Conservation (phyloP, 257 asterid genomes). For the Perilla frutescens region DNA sequence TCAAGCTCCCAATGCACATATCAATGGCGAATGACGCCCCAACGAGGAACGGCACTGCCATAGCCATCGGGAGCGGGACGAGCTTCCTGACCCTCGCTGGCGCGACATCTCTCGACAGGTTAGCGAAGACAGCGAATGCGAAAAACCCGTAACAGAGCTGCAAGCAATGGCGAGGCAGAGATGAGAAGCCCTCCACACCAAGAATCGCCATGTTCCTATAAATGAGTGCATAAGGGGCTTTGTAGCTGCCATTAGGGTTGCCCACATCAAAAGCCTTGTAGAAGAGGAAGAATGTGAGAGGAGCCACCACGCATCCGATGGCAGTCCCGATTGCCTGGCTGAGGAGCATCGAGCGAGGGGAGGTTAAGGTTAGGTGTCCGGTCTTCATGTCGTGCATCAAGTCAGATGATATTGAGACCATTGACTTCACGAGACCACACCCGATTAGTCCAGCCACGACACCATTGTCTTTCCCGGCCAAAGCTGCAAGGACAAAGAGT, state of each 20-base stretch:
- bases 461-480: constrained; percentile 59
- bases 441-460: constrained; percentile 79
- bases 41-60: constrained; percentile 84
- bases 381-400: constrained; percentile 81
- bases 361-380: constrained; percentile 73
- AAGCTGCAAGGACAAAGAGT: constrained; percentile 65
- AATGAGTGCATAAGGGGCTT: constrained; percentile 74
- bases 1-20: constrained; percentile 78
- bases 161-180: constrained; percentile 71
- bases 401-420: constrained; percentile 65
- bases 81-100: constrained; percentile 50
- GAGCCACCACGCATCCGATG: constrained; percentile 73
- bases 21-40: constrained; percentile 78
- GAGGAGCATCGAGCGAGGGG: constrained; percentile 73
- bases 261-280: constrained; percentile 71
- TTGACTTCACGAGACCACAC: constrained; percentile 73
- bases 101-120: constrained; percentile 51
- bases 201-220: constrained; percentile 82
- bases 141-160: constrained; percentile 69
- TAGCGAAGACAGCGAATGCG: constrained; percentile 51
- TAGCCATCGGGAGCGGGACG: constrained; percentile 82
- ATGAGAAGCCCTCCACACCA: constrained; percentile 74
- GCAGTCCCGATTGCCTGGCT: constrained; percentile 77
- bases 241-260: constrained; percentile 57
- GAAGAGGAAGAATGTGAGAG: constrained; percentile 72